Conservation (phyloP, 163 green algal species). For the Scenedesmus sp. region DNA sequence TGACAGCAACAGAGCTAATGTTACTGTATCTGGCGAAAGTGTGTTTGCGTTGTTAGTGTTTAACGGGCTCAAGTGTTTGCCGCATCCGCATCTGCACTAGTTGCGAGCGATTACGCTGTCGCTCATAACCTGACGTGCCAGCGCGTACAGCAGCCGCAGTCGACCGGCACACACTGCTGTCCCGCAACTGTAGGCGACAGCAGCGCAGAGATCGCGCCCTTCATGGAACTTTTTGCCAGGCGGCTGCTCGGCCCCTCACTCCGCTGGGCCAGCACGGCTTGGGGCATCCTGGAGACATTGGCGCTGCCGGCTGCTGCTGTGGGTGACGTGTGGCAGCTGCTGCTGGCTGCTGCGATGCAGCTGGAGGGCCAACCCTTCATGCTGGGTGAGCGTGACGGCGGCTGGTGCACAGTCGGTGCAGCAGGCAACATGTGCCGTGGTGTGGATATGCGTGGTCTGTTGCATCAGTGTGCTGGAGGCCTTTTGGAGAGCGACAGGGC, state of each 20-base stretch:
- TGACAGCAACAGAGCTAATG: neutral
- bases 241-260: neutral
- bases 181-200: no score
- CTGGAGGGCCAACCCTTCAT: slow-evolving; percentile 10
- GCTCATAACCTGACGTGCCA: no score
- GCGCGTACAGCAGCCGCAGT: no score
- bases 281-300: neutral
- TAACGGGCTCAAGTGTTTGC: neutral
- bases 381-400: neutral
- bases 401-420: neutral
- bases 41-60: neutral
- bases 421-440: no score
- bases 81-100: no score
- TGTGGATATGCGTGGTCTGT: no score
- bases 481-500: no score
- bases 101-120: no score
- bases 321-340: neutral
- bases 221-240: neutral
- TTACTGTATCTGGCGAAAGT: neutral
- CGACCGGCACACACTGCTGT: no score
- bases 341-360: slow-evolving; percentile 18
- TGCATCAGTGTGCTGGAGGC: no score
- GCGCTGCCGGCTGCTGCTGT: slow-evolving; percentile 12
- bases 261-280: neutral
- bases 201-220: neutral